phyloP scores from a whole-genome alignment of 192 early-diverging fungal species.

The Kappamyces sp. region DNA sequence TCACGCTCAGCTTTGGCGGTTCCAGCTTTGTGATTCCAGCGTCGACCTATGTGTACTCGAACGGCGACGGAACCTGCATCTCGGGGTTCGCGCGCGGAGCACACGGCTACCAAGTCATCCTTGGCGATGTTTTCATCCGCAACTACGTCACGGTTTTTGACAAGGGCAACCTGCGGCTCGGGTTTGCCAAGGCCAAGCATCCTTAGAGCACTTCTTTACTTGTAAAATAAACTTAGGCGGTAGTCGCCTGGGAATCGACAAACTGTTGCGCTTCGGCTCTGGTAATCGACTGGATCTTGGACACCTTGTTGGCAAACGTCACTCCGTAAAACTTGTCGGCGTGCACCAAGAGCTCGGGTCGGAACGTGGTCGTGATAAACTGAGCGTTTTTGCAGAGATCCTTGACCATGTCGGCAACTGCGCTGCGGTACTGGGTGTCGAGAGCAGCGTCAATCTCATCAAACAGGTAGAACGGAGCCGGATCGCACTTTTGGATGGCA shows the following conservation, averaged over 20 bases:
- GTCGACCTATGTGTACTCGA: slow-evolving; percentile 23
- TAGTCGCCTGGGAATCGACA: too few relatives aligned
- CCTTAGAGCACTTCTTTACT: too few relatives aligned
- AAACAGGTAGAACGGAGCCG: slow-evolving; percentile 98
- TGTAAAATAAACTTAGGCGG: too few relatives aligned
- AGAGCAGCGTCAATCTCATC: slow-evolving; percentile 99
- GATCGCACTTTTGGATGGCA: slow-evolving; percentile 96
- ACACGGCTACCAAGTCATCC: slow-evolving; percentile 25
- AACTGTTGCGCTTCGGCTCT: slow-evolving; percentile 38
- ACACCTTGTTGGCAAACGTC: slow-evolving; percentile 93
- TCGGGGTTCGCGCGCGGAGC: slow-evolving; percentile 26
- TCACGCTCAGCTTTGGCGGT: slow-evolving; percentile 30
- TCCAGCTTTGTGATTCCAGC: slow-evolving; percentile 22
- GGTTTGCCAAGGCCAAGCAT: slow-evolving; percentile 30
- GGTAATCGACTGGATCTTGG: slow-evolving; percentile 60
- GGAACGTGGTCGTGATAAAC: slow-evolving; percentile 98
- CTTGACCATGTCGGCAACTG: slow-evolving; percentile 93
- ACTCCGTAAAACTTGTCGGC: slow-evolving; percentile 98
- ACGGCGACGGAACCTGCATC: slow-evolving; percentile 23
- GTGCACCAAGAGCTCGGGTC: slow-evolving; percentile 85
- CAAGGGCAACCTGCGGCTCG: slow-evolving; percentile 34
- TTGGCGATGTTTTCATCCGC: slow-evolving; percentile 48
- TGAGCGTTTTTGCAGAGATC: slow-evolving; percentile 78
- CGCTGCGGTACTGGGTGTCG: slow-evolving; percentile 88
- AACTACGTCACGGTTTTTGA: slow-evolving; percentile 49